phyloP scores from a whole-genome alignment of 305 asterid species.

The Fraxinus baroniana region DNA sequence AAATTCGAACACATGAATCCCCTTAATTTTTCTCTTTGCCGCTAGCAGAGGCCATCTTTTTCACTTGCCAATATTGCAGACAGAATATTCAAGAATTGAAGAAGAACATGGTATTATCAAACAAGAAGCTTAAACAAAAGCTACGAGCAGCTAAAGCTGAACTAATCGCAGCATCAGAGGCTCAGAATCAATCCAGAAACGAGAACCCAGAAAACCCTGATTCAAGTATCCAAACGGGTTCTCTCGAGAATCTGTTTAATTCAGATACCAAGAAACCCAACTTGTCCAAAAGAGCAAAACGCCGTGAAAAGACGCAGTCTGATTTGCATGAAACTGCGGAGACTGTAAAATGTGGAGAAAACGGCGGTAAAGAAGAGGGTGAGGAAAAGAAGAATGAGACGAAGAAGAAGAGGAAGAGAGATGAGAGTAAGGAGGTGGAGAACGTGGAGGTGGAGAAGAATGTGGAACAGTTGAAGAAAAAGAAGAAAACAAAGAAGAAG shows the following conservation, averaged over 20 bases:
- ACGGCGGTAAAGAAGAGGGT: constrained; percentile 25
- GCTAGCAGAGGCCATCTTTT: background rate
- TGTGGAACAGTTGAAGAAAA: constrained; percentile 27
- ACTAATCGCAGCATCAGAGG: constrained; percentile 37
- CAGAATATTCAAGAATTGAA: background rate
- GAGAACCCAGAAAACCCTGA: constrained; percentile 23
- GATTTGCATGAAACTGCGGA: constrained; percentile 32
- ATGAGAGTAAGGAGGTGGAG: constrained; percentile 35
- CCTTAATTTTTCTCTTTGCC: background rate
- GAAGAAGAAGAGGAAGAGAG: constrained; percentile 55
- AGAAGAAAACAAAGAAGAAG: constrained; percentile 34
- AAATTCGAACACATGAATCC: background rate
- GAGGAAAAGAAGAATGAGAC: constrained; percentile 28
- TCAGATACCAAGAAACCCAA: constrained; percentile 41
- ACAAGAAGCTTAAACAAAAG: constrained; percentile 81
- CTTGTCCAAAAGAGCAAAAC: constrained; percentile 62
- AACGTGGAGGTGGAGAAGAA: constrained; percentile 40
- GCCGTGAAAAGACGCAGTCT: constrained; percentile 35
- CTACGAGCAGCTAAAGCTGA: constrained; percentile 64
- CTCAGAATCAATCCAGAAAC: constrained; percentile 22
- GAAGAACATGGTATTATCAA: constrained; percentile 68
- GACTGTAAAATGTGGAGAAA: constrained; percentile 20
- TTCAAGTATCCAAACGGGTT: constrained; percentile 20
- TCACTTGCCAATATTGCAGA: background rate
- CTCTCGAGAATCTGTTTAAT: constrained; percentile 30